Percentiles rank a stretch among this genome's conserved stretches.
phyloP scores from a whole-genome alignment of 2,329 filamentous ascomycete genomes.

The Incumbomyces delicatus region DNA sequence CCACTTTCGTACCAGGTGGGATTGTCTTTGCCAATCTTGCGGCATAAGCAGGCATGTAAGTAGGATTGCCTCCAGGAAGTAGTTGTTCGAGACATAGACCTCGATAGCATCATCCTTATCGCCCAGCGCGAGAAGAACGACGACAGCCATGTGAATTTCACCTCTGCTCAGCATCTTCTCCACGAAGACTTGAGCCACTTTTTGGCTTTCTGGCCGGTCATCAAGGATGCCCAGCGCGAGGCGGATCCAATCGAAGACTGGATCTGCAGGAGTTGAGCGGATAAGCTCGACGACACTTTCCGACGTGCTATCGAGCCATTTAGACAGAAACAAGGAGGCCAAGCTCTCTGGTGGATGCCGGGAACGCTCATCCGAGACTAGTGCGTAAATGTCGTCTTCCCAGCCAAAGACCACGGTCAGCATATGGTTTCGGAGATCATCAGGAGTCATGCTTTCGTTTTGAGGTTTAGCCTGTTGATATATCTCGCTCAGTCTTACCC shows the following conservation, averaged over 20 bases:
- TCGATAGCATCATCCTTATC: conserved; percentile 93
- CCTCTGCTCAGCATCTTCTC: conserved; percentile 81
- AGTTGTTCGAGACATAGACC: conserved; percentile 83
- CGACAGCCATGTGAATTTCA: conserved; percentile 83
- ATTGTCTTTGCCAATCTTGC: conserved; percentile 81
- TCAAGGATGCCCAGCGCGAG: conserved; percentile 84
- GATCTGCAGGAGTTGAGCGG: conserved; percentile 70
- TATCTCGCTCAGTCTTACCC: conserved; percentile 69
- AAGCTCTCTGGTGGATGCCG: conserved; percentile 65
- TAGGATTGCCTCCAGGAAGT: conserved; percentile 86
- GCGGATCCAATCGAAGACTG: conserved; percentile 93
- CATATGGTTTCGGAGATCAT: conserved; percentile 83
- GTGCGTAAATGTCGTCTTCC: conserved; percentile 69
- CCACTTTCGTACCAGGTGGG: conserved; percentile 84
- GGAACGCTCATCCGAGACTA: conserved; percentile 72
- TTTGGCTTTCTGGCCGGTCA: conserved; percentile 67
- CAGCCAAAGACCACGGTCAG: conserved; percentile 90
- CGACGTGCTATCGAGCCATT: conserved; percentile 82
- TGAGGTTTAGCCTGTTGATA: conserved; percentile 59
- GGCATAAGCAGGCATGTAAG: conserved; percentile 76
- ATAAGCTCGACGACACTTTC: conserved; percentile 67
- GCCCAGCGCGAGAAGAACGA: conserved; percentile 84
- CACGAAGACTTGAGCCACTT: conserved; percentile 81
- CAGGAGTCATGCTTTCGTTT: conserved; percentile 54
- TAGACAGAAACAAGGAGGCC: conserved; percentile 70